A percentile compares a stretch with the other conserved stretches of the same genome.
These are phyloP conservation scores for Scleroderma bovista DNA, from an alignment of 768 basidiomycete genomes.

Conservation along the genomic window DNA sequence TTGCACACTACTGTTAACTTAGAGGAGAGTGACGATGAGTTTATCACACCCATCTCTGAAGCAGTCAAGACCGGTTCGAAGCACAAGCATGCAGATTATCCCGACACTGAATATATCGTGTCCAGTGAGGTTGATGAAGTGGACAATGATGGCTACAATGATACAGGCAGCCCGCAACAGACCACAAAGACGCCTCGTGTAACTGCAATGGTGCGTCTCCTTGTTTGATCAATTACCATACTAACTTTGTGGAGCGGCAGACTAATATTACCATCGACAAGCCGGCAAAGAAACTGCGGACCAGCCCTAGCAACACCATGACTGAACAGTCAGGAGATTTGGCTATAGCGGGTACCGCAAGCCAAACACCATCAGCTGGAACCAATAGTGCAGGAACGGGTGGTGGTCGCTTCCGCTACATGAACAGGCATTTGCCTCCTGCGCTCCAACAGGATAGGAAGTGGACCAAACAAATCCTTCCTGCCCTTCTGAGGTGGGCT, in stretches of 20 bases:
- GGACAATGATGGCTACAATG: background rate
- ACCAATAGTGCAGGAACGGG: background rate
- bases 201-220: background rate
- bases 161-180: background rate
- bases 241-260: background rate
- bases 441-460: background rate
- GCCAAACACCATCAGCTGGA: background rate
- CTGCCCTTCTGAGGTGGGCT: background rate
- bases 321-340: too few relatives aligned
- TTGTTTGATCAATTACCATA: background rate
- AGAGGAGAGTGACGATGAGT: background rate
- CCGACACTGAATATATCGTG: background rate
- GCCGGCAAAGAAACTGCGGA: background rate
- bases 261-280: background rate
- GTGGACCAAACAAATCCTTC: background rate
- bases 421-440: background rate
- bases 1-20: background rate
- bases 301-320: too few relatives aligned
- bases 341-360: too few relatives aligned
- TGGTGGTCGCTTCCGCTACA: background rate
- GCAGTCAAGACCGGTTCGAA: background rate
- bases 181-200: background rate
- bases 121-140: background rate
- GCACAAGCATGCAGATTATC: background rate
- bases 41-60: background rate